Percentiles rank a stretch among this genome's conserved stretches.
Evolutionary conservation across 2,329 filamentous ascomycete genomes (phyloP).

Genomic region (Talaromyces sp.): DNA sequence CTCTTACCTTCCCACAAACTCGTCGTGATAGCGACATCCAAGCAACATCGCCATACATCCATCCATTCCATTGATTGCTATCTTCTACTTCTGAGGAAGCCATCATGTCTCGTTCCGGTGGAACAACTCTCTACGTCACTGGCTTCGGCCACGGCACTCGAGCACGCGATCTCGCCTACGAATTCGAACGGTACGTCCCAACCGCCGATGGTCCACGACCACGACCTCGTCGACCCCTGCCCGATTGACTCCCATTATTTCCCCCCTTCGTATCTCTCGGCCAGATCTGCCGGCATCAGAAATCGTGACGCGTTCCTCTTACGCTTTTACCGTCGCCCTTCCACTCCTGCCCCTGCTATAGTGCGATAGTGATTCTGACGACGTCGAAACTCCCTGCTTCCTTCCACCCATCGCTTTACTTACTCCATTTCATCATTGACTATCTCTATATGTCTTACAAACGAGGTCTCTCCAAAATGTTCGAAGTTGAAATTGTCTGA

Average conservation of each 20-base stretch:
- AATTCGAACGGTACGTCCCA: constrained; percentile 99
- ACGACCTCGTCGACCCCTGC: constrained; percentile 40
- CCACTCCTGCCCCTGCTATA: constrained; percentile 2
- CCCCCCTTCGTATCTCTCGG: constrained; percentile 25
- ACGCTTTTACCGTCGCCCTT: constrained; percentile 13
- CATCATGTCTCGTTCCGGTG: constrained; percentile 77
- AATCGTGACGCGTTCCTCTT: constrained; percentile 10
- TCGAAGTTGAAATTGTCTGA: constrained; percentile 11
- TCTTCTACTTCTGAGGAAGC: neutral
- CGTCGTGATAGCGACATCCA: constrained; percentile 10
- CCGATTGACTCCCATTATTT: constrained; percentile 28
- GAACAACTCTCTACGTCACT: constrained; percentile 94
- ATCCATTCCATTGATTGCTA: constrained; percentile 11
- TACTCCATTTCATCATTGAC: constrained; percentile 9
- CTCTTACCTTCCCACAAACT: neutral
- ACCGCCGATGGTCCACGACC: constrained; percentile 37
- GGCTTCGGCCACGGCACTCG: constrained; percentile 98
- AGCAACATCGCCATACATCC: constrained; percentile 15
- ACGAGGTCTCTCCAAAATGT: constrained; percentile 1
- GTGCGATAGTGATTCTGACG: constrained; percentile 13
- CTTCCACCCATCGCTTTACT: constrained; percentile 16
- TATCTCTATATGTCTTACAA: constrained; percentile 12
- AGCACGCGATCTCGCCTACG: constrained; percentile 98
- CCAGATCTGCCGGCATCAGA: constrained; percentile 12
- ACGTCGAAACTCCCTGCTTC: constrained; percentile 14